phyloP scores from a whole-genome alignment of 2,329 filamentous ascomycete species.

The Exophiala oligosperma region DNA sequence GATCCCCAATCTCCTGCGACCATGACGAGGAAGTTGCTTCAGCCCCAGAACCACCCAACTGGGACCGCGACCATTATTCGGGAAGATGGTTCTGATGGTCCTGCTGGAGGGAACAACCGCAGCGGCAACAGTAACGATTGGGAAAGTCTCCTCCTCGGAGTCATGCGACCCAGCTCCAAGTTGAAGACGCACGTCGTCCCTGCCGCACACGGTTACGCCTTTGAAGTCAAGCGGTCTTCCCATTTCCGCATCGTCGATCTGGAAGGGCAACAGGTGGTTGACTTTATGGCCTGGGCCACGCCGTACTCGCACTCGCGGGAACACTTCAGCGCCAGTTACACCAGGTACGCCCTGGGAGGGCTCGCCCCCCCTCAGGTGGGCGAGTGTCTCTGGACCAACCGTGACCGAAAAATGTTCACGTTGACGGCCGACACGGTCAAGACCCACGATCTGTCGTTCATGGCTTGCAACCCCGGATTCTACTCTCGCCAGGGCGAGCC shows the following conservation, averaged over 20 bases:
- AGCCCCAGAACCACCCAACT: too few relatives aligned
- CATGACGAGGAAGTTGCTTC: neutral
- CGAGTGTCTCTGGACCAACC: slow-evolving; percentile 40
- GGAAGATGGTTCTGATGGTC: too few relatives aligned
- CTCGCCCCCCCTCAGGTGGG: slow-evolving; percentile 36
- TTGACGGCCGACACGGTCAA: slow-evolving; percentile 40
- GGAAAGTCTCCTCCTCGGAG: neutral
- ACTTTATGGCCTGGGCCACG: slow-evolving; percentile 41
- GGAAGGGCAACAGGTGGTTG: slow-evolving; percentile 42
- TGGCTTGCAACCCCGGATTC: slow-evolving; percentile 42
- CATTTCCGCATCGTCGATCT: slow-evolving; percentile 42
- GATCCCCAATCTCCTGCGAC: neutral
- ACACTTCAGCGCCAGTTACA: slow-evolving; percentile 42
- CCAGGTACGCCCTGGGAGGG: slow-evolving; percentile 38
- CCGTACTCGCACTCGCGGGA: slow-evolving; percentile 28
- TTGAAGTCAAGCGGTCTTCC: slow-evolving; percentile 36
- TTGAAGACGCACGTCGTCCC: slow-evolving; percentile 15
- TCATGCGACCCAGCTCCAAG: slow-evolving; percentile 1
- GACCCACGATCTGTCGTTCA: slow-evolving; percentile 44
- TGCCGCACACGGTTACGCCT: slow-evolving; percentile 32
- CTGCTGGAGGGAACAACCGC: too few relatives aligned
- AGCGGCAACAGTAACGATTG: neutral
- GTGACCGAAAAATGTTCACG: slow-evolving; percentile 37
- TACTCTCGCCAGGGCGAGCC: slow-evolving; percentile 35
- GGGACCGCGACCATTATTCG: too few relatives aligned